phyloP scores from a whole-genome alignment of 495 filamentous ascomycete genomes.

The Sabuloglossum arenarium region DNA sequence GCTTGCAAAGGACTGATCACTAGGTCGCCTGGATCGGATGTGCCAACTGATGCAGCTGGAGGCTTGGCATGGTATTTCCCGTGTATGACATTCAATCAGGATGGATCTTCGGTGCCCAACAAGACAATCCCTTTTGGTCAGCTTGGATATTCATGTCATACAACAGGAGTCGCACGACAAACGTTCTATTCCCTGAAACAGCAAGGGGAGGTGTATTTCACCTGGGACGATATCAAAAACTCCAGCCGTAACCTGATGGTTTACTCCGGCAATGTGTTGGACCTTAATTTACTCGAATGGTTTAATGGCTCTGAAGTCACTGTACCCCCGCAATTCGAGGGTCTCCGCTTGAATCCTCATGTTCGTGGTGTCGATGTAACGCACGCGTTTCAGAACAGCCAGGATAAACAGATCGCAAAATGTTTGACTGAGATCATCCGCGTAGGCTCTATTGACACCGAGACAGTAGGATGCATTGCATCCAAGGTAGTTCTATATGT shows the following conservation, averaged over 20 bases:
- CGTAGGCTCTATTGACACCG: constrained; percentile 88
- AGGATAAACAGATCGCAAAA: constrained; percentile 59
- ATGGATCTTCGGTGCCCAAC: constrained; percentile 67
- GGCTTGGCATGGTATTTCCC: constrained; percentile 96
- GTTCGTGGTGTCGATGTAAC: constrained; percentile 84
- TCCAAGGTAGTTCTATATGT: constrained; percentile 94
- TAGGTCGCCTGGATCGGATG: constrained; percentile 40
- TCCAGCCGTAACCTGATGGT: constrained; percentile 71
- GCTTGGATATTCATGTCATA: constrained; percentile 80
- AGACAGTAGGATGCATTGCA: constrained; percentile 92
- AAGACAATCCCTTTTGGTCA: constrained; percentile 45
- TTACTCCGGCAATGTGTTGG: constrained; percentile 83
- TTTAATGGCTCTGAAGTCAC: constrained; percentile 72
- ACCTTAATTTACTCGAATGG: constrained; percentile 80
- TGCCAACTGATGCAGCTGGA: constrained; percentile 51
- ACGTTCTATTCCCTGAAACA: constrained; percentile 47
- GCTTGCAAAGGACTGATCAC: constrained; percentile 88
- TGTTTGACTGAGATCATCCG: constrained; percentile 86
- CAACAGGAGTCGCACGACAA: constrained; percentile 38
- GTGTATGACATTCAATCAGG: constrained; percentile 77
- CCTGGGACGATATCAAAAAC: constrained; percentile 89
- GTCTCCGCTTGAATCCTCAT: constrained; percentile 51
- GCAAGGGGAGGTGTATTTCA: constrained; percentile 71
- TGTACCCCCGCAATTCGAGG: constrained; percentile 57
- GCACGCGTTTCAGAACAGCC: constrained; percentile 49